These are phyloP conservation scores for Teunomyces tritomae DNA, from an alignment of 805 yeast species.

Conservation along the genomic window DNA sequence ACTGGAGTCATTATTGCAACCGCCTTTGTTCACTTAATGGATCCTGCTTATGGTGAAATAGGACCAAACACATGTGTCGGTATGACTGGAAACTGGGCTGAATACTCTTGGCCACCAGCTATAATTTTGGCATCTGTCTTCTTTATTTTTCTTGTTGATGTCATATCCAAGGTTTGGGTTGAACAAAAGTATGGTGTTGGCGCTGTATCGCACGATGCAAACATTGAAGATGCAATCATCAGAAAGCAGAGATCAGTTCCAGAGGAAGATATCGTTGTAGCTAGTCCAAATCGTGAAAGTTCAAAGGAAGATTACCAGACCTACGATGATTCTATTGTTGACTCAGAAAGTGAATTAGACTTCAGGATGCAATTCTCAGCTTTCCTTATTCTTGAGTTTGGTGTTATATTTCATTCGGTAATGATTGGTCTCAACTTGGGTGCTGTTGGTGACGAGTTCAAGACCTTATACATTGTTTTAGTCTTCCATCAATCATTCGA, in stretches of 20 bases:
- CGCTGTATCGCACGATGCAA: conserved; percentile 11
- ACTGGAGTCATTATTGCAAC: conserved; percentile 32
- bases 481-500: conserved; percentile 33
- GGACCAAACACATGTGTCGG: conserved; percentile 54
- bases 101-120: conserved; percentile 55
- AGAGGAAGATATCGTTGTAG: too few relatives aligned
- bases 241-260: background rate
- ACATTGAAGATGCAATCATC: background rate
- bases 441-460: conserved; percentile 29
- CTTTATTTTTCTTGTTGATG: conserved; percentile 47
- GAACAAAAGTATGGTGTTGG: conserved; percentile 17
- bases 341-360: background rate
- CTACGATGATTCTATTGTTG: background rate
- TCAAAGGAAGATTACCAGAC: background rate
- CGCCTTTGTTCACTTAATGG: conserved; percentile 30
- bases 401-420: conserved; percentile 32
- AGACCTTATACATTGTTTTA: conserved; percentile 27
- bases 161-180: conserved; percentile 44
- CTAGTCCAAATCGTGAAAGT: background rate
- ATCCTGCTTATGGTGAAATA: conserved; percentile 6
- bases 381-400: conserved; percentile 12
- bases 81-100: conserved; percentile 45
- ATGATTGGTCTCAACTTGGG: conserved; percentile 28
- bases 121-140: conserved; percentile 50
- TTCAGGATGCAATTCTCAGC: conserved; percentile 1